phyloP scores from a whole-genome alignment of 768 basidiomycete genomes.

The Tylopilus plumbeoviolaceoides region DNA sequence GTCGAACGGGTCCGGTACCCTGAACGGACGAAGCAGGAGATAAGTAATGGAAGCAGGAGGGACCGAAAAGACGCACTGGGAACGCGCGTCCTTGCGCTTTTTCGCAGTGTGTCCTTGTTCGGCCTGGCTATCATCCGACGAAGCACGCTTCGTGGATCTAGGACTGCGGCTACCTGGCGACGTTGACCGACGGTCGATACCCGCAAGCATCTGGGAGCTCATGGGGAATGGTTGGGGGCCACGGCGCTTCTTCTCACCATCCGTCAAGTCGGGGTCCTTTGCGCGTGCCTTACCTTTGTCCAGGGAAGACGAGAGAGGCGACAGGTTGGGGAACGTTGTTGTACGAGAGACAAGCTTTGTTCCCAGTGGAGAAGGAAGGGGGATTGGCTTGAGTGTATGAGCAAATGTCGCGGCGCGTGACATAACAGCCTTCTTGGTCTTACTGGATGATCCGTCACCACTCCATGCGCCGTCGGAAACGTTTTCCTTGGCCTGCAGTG shows the following conservation, averaged over 20 bases:
- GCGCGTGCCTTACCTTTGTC: constrained; percentile 19
- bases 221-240: constrained; percentile 43
- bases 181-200: constrained; percentile 32
- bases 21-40: constrained; percentile 3
- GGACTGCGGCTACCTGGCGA: constrained; percentile 11
- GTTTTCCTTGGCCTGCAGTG: constrained; percentile 22
- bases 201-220: constrained; percentile 41
- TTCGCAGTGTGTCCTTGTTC: constrained; percentile 28
- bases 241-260: not conserved
- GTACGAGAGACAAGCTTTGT: constrained; percentile 6
- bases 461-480: constrained; percentile 9
- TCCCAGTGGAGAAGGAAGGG: constrained; percentile 22
- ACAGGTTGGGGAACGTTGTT: constrained; percentile 21
- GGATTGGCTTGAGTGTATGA: not conserved
- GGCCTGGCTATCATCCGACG: constrained; percentile 31
- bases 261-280: not conserved
- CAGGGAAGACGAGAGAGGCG: constrained; percentile 18
- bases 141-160: constrained; percentile 27
- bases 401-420: constrained; percentile 6
- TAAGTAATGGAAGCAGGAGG: constrained; percentile 11
- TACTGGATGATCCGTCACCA: constrained; percentile 9
- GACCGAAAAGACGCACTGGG: constrained; percentile 9
- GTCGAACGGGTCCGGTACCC: constrained; percentile 5
- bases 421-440: constrained; percentile 8
- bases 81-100: constrained; percentile 30